These are phyloP conservation scores for Urochloa ruziziensis DNA, from an alignment of 176 grass and related monocot genomes.

Conservation along the genomic window DNA sequence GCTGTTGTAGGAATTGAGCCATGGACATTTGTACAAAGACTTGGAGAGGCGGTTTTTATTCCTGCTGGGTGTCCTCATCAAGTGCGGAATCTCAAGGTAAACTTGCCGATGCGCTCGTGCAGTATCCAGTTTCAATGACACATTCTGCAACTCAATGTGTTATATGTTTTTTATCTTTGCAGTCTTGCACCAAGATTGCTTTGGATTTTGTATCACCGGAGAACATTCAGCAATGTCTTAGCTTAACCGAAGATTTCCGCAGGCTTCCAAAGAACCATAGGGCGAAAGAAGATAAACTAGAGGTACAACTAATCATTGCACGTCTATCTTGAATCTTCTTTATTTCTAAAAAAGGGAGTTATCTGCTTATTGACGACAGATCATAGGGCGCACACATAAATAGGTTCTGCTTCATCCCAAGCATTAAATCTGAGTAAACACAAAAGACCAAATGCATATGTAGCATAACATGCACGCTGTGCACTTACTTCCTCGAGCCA, in stretches of 20 bases:
- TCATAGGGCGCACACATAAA: neutral
- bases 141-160: conserved; percentile 1
- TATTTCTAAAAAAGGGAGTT: neutral
- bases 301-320: conserved; percentile 44
- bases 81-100: conserved; percentile 85
- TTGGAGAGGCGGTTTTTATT: conserved; percentile 80
- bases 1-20: conserved; percentile 59
- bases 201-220: conserved; percentile 87
- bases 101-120: neutral
- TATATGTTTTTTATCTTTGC: neutral
- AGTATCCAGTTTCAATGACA: neutral
- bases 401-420: neutral
- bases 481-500: neutral
- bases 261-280: conserved; percentile 62
- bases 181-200: conserved; percentile 83
- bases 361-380: neutral
- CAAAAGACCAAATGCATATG: neutral
- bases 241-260: conserved; percentile 68
- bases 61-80: conserved; percentile 81
- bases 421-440: neutral
- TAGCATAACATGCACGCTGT: neutral
- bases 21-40: conserved; percentile 79
- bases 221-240: conserved; percentile 62
- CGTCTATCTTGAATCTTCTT: conserved; percentile 1
- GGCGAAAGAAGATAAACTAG: conserved; percentile 82